Evolutionary conservation across 495 filamentous ascomycete genomes (phyloP), one percentile per base, ranked within the genome.

Genomic region (Penicillium antarcticum): DNA sequence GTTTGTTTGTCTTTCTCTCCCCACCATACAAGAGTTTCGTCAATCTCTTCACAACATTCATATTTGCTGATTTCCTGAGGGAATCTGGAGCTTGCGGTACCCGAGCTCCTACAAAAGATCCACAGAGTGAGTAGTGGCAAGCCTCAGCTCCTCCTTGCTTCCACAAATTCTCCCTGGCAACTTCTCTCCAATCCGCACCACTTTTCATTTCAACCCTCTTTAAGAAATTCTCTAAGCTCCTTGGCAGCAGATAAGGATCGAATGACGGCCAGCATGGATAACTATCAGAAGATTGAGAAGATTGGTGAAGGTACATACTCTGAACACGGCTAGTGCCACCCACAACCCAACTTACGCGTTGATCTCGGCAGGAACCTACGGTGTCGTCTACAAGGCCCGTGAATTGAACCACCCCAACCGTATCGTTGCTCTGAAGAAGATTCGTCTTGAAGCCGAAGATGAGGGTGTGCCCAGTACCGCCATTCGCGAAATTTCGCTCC

Each of bases 231-330:
- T 16, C 59, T 61, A 52, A 59, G 33, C 46, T 26, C 6, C 16
- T 17, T 11, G 13, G 19, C 4, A n/a, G 12, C 26, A 56, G 52
- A 33, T 2, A 26, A 54, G 42, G 14, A 48, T 31, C 14, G 26
- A 33, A 43, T 41, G 16, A 12, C 33, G 13, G 41, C 41, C 62
- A 62, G 52, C 57, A 99, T 99, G 94, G 94, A 99, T 67, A 96
- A 97, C 70, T 99, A 99, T 71, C 91, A 97, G 77, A 97, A 97
- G 76, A 87, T 99, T 51, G 94, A 99, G 79, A 99, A 99, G 77
- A 95, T 99, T 71, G 94, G 94, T 61, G 94, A 99, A 81, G 94
- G 94, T 96, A 66, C 36, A 65, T 56, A 42, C 51, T 32, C 7
- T 42, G 31, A 26, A 48, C 47, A 12, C 16, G 46, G 17, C 35